Conservation (phyloP, 257 asterid species). For the Nicotiana attenuata region DNA sequence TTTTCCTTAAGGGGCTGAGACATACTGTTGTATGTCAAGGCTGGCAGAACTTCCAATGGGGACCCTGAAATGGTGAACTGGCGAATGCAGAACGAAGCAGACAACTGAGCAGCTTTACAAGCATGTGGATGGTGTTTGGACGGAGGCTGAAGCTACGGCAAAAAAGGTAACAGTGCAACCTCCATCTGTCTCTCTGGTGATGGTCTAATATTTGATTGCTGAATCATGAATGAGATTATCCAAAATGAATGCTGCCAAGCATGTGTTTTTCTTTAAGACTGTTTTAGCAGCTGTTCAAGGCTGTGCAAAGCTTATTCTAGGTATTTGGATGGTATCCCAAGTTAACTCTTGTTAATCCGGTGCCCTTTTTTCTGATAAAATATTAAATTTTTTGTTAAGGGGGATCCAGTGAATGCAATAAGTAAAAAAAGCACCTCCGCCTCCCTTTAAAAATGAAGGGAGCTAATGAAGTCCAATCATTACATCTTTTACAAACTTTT, state of each 20-base stretch:
- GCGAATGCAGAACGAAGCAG: conserved; percentile 99
- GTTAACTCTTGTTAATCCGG: neutral
- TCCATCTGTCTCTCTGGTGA: neutral
- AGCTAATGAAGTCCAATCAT: neutral
- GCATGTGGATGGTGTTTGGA: conserved; percentile 89
- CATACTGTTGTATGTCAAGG: conserved; percentile 99
- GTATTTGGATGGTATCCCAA: neutral
- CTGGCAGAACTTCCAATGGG: conserved; percentile 82
- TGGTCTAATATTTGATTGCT: neutral
- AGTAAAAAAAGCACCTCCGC: neutral
- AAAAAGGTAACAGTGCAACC: conserved; percentile 55
- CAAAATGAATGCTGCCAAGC: neutral
- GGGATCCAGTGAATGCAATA: neutral
- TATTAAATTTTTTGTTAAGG: neutral
- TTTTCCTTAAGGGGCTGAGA: conserved; percentile 67
- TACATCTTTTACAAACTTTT: neutral
- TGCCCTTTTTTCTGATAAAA: neutral
- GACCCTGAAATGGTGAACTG: conserved; percentile 94
- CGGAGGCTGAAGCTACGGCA: conserved; percentile 85
- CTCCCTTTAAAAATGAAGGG: neutral
- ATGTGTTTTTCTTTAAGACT: neutral
- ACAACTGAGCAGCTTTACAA: conserved; percentile 89
- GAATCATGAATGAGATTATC: neutral
- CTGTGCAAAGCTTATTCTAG: neutral
- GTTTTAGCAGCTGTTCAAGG: neutral